phyloP scores from a whole-genome alignment of 164 flowering plant species.

The Brasenia schreberi region DNA sequence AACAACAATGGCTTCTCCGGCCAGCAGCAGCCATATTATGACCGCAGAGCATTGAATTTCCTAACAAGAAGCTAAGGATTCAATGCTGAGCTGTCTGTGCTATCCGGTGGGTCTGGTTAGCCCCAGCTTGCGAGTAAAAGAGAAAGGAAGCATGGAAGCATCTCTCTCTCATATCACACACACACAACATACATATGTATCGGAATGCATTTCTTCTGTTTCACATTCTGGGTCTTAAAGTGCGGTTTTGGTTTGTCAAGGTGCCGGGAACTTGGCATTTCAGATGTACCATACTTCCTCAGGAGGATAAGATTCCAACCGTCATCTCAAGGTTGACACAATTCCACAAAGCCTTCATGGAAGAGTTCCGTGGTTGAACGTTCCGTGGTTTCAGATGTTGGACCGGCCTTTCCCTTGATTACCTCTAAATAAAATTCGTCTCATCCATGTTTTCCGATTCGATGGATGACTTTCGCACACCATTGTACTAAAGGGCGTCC shows the following conservation, averaged over 20 bases:
- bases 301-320: constrained; percentile 93
- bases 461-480: not conserved
- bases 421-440: not conserved
- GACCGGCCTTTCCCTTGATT: not conserved
- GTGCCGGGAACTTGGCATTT: constrained; percentile 97
- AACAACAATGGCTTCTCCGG: too few species aligned
- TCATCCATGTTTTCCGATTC: not conserved
- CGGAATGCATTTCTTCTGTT: not conserved
- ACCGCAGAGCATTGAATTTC: too few species aligned
- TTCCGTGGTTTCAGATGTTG: not conserved
- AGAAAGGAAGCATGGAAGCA: too few species aligned
- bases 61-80: too few species aligned
- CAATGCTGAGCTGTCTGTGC: too few species aligned
- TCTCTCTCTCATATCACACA: not conserved
- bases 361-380: constrained; percentile 53
- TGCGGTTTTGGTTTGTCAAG: constrained; percentile 16
- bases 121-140: too few species aligned
- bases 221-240: not conserved
- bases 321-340: constrained; percentile 56
- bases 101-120: too few species aligned
- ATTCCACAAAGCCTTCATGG: constrained; percentile 81
- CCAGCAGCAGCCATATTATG: too few species aligned
- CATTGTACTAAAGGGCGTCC: too few species aligned
- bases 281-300: constrained; percentile 91
- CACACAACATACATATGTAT: too few species aligned